Percentiles rank a stretch among this genome's conserved stretches.
phyloP scores from a whole-genome alignment of 2,329 filamentous ascomycete genomes.

The Penicillium sp. region DNA sequence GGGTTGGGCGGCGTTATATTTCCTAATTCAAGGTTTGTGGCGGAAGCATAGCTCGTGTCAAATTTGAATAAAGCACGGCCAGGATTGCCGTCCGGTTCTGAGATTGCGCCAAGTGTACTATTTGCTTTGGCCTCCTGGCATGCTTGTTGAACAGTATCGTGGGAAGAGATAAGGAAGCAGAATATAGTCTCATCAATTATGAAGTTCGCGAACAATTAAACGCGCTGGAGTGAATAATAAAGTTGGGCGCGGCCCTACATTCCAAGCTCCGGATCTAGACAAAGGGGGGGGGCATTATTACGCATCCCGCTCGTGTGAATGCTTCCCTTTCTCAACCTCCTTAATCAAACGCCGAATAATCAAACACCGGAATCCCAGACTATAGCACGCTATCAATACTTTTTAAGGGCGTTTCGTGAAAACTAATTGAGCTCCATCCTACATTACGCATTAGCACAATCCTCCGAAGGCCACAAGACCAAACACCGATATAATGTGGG shows the following conservation, averaged over 20 bases:
- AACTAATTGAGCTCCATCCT: slow-evolving; percentile 2
- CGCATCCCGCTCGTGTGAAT: neutral
- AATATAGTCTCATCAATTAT: no score
- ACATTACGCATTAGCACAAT: neutral
- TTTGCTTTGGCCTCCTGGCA: neutral
- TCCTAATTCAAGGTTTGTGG: neutral
- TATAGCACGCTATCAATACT: neutral
- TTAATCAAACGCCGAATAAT: neutral
- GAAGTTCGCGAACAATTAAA: no score
- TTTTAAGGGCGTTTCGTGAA: neutral
- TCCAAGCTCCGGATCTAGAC: neutral
- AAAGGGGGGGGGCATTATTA: neutral
- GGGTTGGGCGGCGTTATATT: neutral
- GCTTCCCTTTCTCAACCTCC: neutral
- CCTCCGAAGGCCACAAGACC: neutral
- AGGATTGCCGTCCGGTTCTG: neutral
- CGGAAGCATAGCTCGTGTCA: neutral
- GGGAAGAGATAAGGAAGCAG: no score
- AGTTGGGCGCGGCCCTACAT: no score
- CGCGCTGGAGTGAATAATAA: no score
- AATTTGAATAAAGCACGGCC: neutral
- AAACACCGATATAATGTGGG: no score
- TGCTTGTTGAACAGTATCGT: no score
- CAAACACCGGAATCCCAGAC: neutral
- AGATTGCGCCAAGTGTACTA: neutral